Evolutionary conservation across 306 rosid genomes (phyloP).

Genomic region (Inga leiocalycina): DNA sequence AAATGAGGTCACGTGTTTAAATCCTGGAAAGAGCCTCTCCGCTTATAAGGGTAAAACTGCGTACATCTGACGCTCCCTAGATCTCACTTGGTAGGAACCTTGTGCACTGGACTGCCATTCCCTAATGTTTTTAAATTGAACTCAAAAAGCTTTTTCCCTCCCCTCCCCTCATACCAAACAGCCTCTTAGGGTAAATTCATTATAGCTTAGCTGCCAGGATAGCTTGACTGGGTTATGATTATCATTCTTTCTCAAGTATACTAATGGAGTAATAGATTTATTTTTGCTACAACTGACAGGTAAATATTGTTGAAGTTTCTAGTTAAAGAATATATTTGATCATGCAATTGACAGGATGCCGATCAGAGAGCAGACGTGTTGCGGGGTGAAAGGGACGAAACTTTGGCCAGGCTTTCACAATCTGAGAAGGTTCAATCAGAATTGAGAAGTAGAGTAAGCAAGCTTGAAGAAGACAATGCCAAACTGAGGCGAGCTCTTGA

Average conservation of each 20-base stretch:
- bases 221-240: not conserved
- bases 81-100: too few relatives aligned
- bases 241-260: not conserved
- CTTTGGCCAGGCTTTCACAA: constrained; percentile 67
- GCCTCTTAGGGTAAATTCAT: too few relatives aligned
- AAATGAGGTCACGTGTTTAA: too few relatives aligned
- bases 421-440: constrained; percentile 73
- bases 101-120: too few relatives aligned
- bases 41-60: too few relatives aligned
- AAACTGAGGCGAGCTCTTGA: constrained; percentile 87
- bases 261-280: not conserved
- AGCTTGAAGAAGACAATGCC: constrained; percentile 95
- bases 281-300: constrained; percentile 18
- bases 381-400: constrained; percentile 72
- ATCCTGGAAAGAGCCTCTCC: too few relatives aligned
- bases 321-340: constrained; percentile 16
- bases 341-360: constrained; percentile 62
- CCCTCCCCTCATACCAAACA: too few relatives aligned
- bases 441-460: constrained; percentile 84
- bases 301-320: constrained; percentile 23
- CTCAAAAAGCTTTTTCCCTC: too few relatives aligned
- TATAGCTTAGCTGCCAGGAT: not conserved
- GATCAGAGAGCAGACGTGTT: constrained; percentile 57
- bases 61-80: too few relatives aligned
- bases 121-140: too few relatives aligned